Conservation (phyloP, 148 eudicot genomes). For the Persicaria tinctoria region DNA sequence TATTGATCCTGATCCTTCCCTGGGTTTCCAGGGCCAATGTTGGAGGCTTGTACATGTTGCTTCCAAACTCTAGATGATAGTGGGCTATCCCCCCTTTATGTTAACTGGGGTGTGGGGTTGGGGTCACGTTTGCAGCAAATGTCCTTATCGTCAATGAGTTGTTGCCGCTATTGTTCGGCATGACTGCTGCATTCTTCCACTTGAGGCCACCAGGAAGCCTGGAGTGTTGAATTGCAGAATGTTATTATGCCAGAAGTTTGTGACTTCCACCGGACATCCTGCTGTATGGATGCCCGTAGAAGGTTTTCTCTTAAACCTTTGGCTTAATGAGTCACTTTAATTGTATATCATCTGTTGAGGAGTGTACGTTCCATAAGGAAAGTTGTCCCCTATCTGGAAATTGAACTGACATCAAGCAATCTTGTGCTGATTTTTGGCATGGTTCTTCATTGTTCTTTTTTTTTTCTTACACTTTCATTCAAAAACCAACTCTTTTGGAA, state of each 20-base stretch:
- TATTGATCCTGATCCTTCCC: constrained; percentile 43
- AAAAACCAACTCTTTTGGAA: no score
- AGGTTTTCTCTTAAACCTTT: constrained; percentile 16
- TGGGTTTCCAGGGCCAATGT: constrained; percentile 65
- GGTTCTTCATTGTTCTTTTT: no score
- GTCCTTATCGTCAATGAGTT: constrained; percentile 24
- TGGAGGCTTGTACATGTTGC: constrained; percentile 39
- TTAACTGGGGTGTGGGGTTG: constrained; percentile 28
- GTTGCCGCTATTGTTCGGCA: constrained; percentile 16
- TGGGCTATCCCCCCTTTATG: constrained; percentile 33
- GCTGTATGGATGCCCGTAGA: constrained; percentile 22
- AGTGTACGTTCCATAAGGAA: no score
- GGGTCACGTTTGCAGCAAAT: constrained; percentile 21
- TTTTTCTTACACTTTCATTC: no score
- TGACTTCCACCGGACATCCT: constrained; percentile 24
- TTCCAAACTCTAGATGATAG: constrained; percentile 39
- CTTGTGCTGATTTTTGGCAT: no score
- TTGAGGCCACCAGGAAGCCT: constrained; percentile 34
- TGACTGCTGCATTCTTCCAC: constrained; percentile 27
- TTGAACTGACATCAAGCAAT: no score
- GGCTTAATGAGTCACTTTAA: no score
- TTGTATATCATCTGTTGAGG: no score
- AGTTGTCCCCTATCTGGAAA: no score
- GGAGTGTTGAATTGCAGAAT: constrained; percentile 29
- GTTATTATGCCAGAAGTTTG: constrained; percentile 35